Base-by-base conservation (phyloP, 177 flowering plant species). In the Vitis hybrid region DNA sequence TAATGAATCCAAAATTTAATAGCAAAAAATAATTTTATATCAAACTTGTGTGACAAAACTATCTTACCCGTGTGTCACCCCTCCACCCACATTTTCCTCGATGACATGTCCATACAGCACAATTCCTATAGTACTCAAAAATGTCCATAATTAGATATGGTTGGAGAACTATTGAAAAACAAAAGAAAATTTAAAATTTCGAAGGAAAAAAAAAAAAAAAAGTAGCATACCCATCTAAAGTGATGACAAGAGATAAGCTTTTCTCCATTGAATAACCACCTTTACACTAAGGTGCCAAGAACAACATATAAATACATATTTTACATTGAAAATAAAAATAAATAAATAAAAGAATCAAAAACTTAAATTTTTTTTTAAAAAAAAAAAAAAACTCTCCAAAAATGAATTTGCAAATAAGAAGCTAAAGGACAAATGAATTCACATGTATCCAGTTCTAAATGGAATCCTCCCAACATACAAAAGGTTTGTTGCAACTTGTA, bases 11-110 rank as follows among this genome's bases (percentile, higher is more conserved):
- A 70, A 32, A 2, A 54, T 14, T 57, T 4, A 0, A 57, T 17
- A 24, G n/a, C 11, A 70, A 14, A 15, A 63, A 55, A 24, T 61
- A 65, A 30, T 21, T 35, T 9, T 27, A 17, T 5, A 17, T 18
- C 17, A 63, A 4, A 51, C 30, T 48, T 13, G n/a, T 2, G 48
- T 13, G 49, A 8, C 14, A 58, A 30, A 18, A 10, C 9, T 50
- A 56, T 1, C 8, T 73, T 77, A 92, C 97, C 82, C 21, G 64
- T 51, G 78, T 71, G 70, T 69, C 63, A 52, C 97, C 99, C 74
- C 65, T 83, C 95, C 94, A 90, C 21, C 97, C 95, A 85, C 99
- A 94, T 71, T 85, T 86, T 56, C 67, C 91, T 63, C 89, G 85
- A 76, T 80, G 87, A 76, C 99, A 94, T 49, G 60, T 75, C 99